phyloP scores from a whole-genome alignment of 352 stramenopile species.

The Phytophthora macrochlamydospora region DNA sequence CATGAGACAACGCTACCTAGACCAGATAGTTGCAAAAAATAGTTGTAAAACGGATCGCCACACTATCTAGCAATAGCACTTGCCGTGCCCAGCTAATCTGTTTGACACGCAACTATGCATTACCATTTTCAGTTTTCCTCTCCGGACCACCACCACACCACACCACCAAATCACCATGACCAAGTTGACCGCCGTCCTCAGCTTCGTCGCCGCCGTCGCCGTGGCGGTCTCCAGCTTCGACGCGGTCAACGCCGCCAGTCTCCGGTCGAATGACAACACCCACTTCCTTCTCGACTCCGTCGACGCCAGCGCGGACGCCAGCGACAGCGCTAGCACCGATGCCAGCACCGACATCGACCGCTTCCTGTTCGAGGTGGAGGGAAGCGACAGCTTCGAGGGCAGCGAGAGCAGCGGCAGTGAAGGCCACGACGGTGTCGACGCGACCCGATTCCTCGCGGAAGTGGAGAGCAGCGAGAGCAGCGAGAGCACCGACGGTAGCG shows the following conservation, averaged over 20 bases:
- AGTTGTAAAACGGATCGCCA: neutral
- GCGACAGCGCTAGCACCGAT: neutral
- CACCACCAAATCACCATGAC: slow-evolving; percentile 13
- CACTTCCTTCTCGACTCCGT: slow-evolving; percentile 10
- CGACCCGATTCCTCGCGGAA: neutral
- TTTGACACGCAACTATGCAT: neutral
- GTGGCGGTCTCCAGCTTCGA: slow-evolving; percentile 14
- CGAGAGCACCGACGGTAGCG: slow-evolving; percentile 8
- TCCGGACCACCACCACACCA: neutral
- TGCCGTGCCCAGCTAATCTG: neutral
- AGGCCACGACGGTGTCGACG: neutral
- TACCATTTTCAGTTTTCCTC: neutral
- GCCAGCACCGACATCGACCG: neutral
- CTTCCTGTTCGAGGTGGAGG: slow-evolving; percentile 1
- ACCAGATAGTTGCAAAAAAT: too few relatives aligned
- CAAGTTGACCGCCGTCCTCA: slow-evolving; percentile 30
- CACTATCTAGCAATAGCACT: too few relatives aligned
- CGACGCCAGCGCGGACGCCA: slow-evolving; percentile 13
- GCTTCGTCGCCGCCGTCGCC: slow-evolving; percentile 15
- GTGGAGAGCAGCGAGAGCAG: slow-evolving; percentile 4
- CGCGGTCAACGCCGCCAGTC: slow-evolving; percentile 12
- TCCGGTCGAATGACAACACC: slow-evolving; percentile 9
- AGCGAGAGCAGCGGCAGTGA: slow-evolving; percentile 2
- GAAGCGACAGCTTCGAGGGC: neutral
- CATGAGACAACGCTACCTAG: too few relatives aligned